phyloP scores from a whole-genome alignment of 345 rosid species.

The Anastatica hierochuntica region DNA sequence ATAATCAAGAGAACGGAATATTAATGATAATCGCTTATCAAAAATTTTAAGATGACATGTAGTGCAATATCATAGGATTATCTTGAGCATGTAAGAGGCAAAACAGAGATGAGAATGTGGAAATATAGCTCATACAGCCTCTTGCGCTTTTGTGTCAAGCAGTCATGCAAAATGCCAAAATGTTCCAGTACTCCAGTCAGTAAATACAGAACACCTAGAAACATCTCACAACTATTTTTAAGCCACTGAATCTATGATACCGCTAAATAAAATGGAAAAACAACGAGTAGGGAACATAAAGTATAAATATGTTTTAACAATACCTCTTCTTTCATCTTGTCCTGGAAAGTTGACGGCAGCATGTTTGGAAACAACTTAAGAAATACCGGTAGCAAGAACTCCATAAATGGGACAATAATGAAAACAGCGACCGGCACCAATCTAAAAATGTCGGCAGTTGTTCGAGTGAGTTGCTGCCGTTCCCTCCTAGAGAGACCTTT shows the following conservation, averaged over 20 bases:
- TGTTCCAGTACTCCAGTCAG: not conserved
- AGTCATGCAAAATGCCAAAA: too few relatives aligned
- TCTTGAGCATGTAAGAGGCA: too few relatives aligned
- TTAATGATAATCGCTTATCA: not conserved
- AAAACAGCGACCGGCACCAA: slow-evolving; percentile 81
- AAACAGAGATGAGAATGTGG: too few relatives aligned
- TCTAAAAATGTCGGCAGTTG: slow-evolving; percentile 81
- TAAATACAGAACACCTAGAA: not conserved
- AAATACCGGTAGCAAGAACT: slow-evolving; percentile 87
- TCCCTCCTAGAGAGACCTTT: slow-evolving; percentile 92
- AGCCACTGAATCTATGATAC: not conserved
- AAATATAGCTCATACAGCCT: too few relatives aligned
- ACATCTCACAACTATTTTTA: not conserved
- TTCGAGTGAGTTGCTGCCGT: slow-evolving; percentile 69
- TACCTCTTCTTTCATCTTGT: slow-evolving; percentile 99
- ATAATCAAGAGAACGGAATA: too few relatives aligned
- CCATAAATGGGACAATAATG: slow-evolving; percentile 94
- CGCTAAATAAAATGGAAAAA: too few relatives aligned
- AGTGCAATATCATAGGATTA: too few relatives aligned
- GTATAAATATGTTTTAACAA: not conserved
- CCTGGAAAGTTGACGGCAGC: slow-evolving; percentile 98
- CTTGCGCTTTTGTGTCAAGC: too few relatives aligned
- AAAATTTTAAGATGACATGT: too few relatives aligned
- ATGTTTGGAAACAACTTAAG: slow-evolving; percentile 84
- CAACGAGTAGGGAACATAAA: not conserved